A percentile compares a stretch with the other conserved stretches of the same genome.
Evolutionary conservation across 2,329 filamentous ascomycete species (phyloP).

Genomic region (Drechslera avenae): DNA sequence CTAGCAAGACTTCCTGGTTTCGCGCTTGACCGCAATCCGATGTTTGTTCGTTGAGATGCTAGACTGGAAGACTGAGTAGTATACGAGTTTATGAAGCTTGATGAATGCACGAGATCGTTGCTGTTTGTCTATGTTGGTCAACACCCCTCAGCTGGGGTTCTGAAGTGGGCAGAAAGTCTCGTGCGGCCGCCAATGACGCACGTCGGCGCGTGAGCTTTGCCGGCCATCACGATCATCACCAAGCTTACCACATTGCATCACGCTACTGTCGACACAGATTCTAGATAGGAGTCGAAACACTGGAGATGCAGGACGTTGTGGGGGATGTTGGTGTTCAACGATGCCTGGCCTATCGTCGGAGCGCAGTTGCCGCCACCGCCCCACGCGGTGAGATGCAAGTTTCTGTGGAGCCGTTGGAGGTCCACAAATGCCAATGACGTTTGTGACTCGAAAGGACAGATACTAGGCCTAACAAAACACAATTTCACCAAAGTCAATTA

Average conservation of each 20-base stretch:
- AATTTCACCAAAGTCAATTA: neutral
- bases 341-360: constrained; percentile 9
- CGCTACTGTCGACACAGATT: neutral
- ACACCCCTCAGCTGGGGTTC: neutral
- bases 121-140: neutral
- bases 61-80: constrained; percentile 1
- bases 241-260: neutral
- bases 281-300: neutral
- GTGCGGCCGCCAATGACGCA: constrained; percentile 11
- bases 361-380: neutral
- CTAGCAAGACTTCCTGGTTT: constrained; percentile 1
- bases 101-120: neutral
- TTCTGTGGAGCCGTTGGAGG: constrained; percentile 3
- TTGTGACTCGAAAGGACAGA: constrained; percentile 1
- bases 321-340: neutral
- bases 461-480: neutral
- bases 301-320: neutral
- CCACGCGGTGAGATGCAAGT: constrained; percentile 6
- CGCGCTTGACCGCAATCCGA: constrained; percentile 2
- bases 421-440: constrained; percentile 10
- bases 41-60: neutral
- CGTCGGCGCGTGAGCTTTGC: neutral
- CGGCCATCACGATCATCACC: constrained; percentile 3
- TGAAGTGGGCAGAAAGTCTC: constrained; percentile 8
- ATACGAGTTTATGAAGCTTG: neutral